Evolutionary conservation across 352 stramenopile species (phyloP), one percentile per base, ranked within the genome.

Genomic region (Pythium chondricola): DNA sequence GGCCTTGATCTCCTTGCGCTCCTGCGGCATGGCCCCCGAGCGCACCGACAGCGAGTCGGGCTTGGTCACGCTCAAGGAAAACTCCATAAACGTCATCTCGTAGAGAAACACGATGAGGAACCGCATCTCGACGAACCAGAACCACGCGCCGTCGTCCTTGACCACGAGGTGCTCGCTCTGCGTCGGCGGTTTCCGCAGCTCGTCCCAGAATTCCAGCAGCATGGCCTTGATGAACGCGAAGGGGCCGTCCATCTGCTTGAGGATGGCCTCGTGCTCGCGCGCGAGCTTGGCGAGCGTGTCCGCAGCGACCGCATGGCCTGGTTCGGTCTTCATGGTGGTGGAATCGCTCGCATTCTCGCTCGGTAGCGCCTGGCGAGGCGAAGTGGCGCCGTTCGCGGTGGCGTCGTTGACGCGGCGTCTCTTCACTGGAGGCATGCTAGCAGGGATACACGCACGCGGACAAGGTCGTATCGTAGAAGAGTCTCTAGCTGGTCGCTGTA

Each of bases 11-110:
- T 83, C 65, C 54, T 88, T 88, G 14, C 32, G 61, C 56, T 53
- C 44, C 43, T 53, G 48, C 29, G 35, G 36, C 16, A 27, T 31
- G 37, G 47, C 40, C 26, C 42, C 50, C 14, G 37, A 27, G 7
- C 51, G 47, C 17, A 68, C 32, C 1, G 78, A 85, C 43, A 88
- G 67, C 24, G 70, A 74, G 52, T 93, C 81, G 2, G 81, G 78
- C 48, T 90, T 89, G 24, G 81, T 93, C 22, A 88, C 76, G 33
- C 74, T 89, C 61, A 89, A 61, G 8, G 75, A 84, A 48, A 93
- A 88, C 67, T 93, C 81, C 67, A 90, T 85, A 42, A 90, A 90
- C 27, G 81, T 76, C 63, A 93, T 77, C 54, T 93, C 78, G 54
- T 89, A 85, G 22, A 93, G 64, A 45, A 93, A 93, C 20, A 84